Conservation (phyloP, 257 asterid genomes). For the Solanum gracilifrons region DNA sequence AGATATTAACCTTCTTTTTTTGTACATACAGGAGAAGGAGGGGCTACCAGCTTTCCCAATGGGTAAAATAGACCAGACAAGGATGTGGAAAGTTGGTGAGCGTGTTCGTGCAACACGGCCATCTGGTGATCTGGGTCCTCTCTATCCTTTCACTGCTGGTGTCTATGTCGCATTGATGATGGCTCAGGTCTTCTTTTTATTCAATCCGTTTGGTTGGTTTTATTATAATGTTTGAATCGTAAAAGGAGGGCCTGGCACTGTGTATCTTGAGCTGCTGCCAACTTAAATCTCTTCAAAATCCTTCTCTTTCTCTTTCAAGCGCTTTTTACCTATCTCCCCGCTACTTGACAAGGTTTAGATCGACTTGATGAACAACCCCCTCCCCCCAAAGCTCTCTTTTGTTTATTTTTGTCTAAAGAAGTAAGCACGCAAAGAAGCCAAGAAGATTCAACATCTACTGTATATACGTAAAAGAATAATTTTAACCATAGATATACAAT, state of each 20-base stretch:
- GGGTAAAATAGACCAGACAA: conserved; percentile 89
- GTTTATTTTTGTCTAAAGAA: background rate
- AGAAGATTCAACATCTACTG: background rate
- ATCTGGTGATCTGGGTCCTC: conserved; percentile 76
- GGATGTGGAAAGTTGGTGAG: conserved; percentile 94
- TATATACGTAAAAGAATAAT: background rate
- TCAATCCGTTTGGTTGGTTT: background rate
- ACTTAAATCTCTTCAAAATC: background rate
- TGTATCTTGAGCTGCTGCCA: background rate
- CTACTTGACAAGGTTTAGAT: background rate
- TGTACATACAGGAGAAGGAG: conserved; percentile 60
- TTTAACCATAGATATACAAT: background rate
- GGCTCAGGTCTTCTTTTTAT: conserved; percentile 56
- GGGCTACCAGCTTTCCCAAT: conserved; percentile 91
- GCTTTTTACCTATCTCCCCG: background rate
- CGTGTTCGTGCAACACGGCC: conserved; percentile 61
- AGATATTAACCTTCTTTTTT: background rate
- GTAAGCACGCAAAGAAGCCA: background rate
- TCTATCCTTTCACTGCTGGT: conserved; percentile 89
- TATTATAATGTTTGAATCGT: background rate
- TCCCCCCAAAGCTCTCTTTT: background rate
- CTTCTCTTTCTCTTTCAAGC: background rate
- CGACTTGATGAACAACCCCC: background rate
- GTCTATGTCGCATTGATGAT: conserved; percentile 83
- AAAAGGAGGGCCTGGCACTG: background rate